Evolutionary conservation across 805 yeast genomes (phyloP).

Genomic region (Kodamaea restingae): DNA sequence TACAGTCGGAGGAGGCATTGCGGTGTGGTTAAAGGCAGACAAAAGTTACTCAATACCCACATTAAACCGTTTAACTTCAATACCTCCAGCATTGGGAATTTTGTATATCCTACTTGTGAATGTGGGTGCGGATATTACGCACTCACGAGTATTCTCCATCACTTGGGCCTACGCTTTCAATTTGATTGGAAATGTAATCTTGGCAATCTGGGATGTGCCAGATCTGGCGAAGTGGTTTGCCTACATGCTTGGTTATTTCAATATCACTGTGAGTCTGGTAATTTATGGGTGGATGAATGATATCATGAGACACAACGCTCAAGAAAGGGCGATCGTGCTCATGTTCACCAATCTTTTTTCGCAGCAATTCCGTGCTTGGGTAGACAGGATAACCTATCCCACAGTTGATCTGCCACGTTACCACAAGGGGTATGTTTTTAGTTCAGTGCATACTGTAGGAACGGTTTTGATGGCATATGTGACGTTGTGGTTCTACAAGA

Average conservation of each 20-base stretch:
- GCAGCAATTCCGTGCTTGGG: slow-evolving; percentile 22
- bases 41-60: slow-evolving; percentile 37
- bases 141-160: slow-evolving; percentile 11
- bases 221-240: slow-evolving; percentile 24
- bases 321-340: slow-evolving; percentile 19
- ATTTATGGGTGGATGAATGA: slow-evolving; percentile 23
- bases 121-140: slow-evolving; percentile 47
- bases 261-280: slow-evolving; percentile 21
- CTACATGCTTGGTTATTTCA: slow-evolving; percentile 20
- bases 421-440: slow-evolving; percentile 20
- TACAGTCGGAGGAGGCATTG: slow-evolving; percentile 4
- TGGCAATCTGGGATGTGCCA: slow-evolving; percentile 23
- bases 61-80: slow-evolving; percentile 47
- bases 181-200: slow-evolving; percentile 17
- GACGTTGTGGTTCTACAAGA: slow-evolving; percentile 19
- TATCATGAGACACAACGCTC: slow-evolving; percentile 19
- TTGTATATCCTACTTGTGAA: slow-evolving; percentile 42
- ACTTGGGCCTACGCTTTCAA: slow-evolving; percentile 17
- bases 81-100: slow-evolving; percentile 60
- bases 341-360: slow-evolving; percentile 20
- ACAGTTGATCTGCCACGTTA: slow-evolving; percentile 22
- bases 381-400: slow-evolving; percentile 18
- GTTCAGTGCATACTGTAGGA: slow-evolving; percentile 15
- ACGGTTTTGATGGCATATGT: slow-evolving; percentile 19
- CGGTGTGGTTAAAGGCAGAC: slow-evolving; percentile 10